These are phyloP conservation scores for Ilyonectria sp. DNA, from an alignment of 2,329 filamentous ascomycete species.

Conservation along the genomic window DNA sequence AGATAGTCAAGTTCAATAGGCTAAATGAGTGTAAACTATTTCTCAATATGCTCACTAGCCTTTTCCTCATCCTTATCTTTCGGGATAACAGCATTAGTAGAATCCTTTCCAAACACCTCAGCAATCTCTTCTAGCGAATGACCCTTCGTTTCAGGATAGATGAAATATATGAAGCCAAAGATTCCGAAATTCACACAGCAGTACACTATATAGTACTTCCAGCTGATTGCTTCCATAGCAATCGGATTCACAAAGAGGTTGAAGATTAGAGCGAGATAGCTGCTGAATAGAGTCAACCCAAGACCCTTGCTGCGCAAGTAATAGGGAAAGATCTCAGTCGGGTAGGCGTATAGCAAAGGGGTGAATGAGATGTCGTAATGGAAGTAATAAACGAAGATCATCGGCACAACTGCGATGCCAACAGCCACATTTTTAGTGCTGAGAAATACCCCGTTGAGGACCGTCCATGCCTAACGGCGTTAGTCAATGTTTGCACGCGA, in stretches of 20 bases:
- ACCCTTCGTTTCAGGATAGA: conserved; percentile 6
- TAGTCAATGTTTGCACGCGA: not conserved
- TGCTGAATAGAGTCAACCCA: not conserved
- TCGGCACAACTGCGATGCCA: not conserved
- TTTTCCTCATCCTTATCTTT: too few relatives aligned
- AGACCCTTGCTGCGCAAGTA: not conserved
- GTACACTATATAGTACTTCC: conserved; percentile 13
- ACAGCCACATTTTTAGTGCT: not conserved
- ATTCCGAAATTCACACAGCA: not conserved
- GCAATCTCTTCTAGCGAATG: not conserved
- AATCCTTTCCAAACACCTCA: not conserved
- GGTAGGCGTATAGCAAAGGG: conserved; percentile 5
- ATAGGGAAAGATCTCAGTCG: conserved; percentile 6
- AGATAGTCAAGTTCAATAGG: too few relatives aligned
- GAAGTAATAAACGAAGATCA: conserved; percentile 18
- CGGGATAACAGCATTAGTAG: too few relatives aligned
- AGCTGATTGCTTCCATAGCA: not conserved
- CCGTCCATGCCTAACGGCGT: not conserved
- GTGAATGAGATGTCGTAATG: conserved; percentile 4
- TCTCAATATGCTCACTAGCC: too few relatives aligned
- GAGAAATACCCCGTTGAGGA: not conserved
- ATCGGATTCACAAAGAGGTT: conserved; percentile 9
- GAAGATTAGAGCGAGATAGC: not conserved
- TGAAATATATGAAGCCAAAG: not conserved
- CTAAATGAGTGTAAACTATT: too few relatives aligned